Conservation (phyloP, 1,284 basidiomycete genomes). For the Retiboletus flavoniger region DNA sequence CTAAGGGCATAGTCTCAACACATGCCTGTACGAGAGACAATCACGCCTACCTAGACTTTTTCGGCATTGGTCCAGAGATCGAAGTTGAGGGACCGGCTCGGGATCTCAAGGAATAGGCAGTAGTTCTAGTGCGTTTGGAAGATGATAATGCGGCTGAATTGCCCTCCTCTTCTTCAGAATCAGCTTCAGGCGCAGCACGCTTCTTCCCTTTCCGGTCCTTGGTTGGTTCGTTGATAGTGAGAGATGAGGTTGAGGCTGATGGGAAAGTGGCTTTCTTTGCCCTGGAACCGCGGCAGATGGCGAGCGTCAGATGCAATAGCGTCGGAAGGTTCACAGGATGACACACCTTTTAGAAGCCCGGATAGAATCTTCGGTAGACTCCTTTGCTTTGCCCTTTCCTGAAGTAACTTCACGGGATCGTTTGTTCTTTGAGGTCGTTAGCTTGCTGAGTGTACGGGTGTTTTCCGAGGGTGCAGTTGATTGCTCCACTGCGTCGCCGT, state of each 20-base stretch:
- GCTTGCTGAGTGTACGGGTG: conserved; percentile 41
- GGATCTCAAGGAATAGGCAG: conserved; percentile 68
- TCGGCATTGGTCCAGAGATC: conserved; percentile 60
- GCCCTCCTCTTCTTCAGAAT: conserved; percentile 56
- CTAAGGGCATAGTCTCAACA: conserved; percentile 33
- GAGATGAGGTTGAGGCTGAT: conserved; percentile 41
- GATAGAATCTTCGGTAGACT: conserved; percentile 51
- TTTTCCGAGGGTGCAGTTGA: conserved; percentile 39
- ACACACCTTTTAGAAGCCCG: conserved; percentile 61
- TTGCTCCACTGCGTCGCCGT: conserved; percentile 42
- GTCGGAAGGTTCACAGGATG: conserved; percentile 24
- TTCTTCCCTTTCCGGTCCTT: conserved; percentile 82
- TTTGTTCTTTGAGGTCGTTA: conserved; percentile 46
- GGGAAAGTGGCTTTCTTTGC: conserved; percentile 56
- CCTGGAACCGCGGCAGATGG: conserved; percentile 39
- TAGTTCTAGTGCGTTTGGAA: conserved; percentile 56
- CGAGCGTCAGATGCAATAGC: conserved; percentile 22
- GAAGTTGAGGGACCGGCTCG: conserved; percentile 44
- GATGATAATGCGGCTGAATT: conserved; percentile 43
- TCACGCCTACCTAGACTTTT: conserved; percentile 59
- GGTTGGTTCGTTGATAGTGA: conserved; percentile 72
- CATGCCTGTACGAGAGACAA: conserved; percentile 12
- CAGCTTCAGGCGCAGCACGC: conserved; percentile 69
- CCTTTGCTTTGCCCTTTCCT: conserved; percentile 65
- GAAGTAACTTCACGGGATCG: conserved; percentile 51